Evolutionary conservation across 2,329 filamentous ascomycete species (phyloP).

Genomic region (Monilinia polystroma): DNA sequence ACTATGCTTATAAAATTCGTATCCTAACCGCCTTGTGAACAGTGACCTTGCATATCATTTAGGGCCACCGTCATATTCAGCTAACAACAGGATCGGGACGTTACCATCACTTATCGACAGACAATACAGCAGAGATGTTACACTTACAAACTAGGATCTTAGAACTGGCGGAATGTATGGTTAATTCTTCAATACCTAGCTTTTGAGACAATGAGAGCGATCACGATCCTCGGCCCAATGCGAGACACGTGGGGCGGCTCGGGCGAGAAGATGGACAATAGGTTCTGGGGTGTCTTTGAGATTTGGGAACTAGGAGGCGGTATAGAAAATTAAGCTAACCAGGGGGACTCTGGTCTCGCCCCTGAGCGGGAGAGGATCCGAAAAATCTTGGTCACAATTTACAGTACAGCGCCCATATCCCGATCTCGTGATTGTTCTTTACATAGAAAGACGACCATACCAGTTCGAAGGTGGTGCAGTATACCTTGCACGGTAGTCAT

Average conservation of each 20-base stretch:
- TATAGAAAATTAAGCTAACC: background rate
- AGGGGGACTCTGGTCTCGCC: slow-evolving; percentile 20
- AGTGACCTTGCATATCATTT: slow-evolving; percentile 11
- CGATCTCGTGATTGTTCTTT: slow-evolving; percentile 15
- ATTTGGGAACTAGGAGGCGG: slow-evolving; percentile 11
- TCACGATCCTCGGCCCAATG: slow-evolving; percentile 8
- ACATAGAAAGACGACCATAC: background rate
- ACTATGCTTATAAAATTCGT: slow-evolving; percentile 9
- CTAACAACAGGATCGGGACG: slow-evolving; percentile 1
- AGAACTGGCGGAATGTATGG: background rate
- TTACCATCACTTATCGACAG: background rate
- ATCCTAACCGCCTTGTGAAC: slow-evolving; percentile 19
- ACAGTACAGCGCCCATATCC: background rate
- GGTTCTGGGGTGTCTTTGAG: slow-evolving; percentile 4
- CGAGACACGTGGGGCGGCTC: slow-evolving; percentile 22
- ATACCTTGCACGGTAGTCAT: slow-evolving; percentile 18
- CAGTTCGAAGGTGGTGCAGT: background rate
- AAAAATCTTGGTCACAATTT: slow-evolving; percentile 20
- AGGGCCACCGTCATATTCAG: background rate
- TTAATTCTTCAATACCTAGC: background rate
- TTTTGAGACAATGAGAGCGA: slow-evolving; percentile 7
- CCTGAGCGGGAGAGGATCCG: slow-evolving; percentile 26
- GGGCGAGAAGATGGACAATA: background rate
- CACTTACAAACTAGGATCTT: background rate
- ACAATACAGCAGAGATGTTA: background rate